Evolutionary conservation across 768 basidiomycete species (phyloP).

Genomic region (Leucocoprinus sp.): DNA sequence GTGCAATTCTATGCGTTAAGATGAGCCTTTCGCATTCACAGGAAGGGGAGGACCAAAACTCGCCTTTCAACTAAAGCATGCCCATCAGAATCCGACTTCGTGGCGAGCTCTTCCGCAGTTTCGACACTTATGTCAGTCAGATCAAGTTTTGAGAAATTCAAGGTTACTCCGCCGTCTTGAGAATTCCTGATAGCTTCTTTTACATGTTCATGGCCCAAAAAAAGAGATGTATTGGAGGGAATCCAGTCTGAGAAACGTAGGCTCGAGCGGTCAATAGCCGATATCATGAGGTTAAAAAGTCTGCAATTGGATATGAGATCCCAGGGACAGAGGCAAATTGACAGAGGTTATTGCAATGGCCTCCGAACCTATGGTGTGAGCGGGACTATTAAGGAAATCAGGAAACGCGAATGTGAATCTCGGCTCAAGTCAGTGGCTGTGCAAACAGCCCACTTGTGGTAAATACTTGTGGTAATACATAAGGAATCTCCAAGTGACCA

Average conservation of each 20-base stretch:
- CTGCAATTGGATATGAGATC: not conserved
- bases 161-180: constrained; percentile 70
- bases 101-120: constrained; percentile 72
- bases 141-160: constrained; percentile 75
- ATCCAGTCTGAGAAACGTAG: constrained; percentile 9
- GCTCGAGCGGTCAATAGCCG: constrained; percentile 5
- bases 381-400: not conserved
- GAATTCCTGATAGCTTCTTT: constrained; percentile 58
- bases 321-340: not conserved
- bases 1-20: constrained; percentile 54
- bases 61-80: constrained; percentile 57
- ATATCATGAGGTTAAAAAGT: constrained; percentile 4
- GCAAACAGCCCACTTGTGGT: not conserved
- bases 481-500: not conserved
- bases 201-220: constrained; percentile 51
- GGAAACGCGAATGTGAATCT: not conserved
- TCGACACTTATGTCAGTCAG: constrained; percentile 68
- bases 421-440: constrained; percentile 8
- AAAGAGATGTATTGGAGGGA: constrained; percentile 17
- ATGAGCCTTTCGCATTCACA: constrained; percentile 2
- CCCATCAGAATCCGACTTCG: constrained; percentile 37
- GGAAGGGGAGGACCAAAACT: not conserved
- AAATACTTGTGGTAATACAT: too few species aligned
- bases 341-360: not conserved
- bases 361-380: not conserved